A percentile compares a stretch with the other conserved stretches of the same genome.
phyloP scores from a whole-genome alignment of 139 green algal genomes.

The Gonium pectorale region DNA sequence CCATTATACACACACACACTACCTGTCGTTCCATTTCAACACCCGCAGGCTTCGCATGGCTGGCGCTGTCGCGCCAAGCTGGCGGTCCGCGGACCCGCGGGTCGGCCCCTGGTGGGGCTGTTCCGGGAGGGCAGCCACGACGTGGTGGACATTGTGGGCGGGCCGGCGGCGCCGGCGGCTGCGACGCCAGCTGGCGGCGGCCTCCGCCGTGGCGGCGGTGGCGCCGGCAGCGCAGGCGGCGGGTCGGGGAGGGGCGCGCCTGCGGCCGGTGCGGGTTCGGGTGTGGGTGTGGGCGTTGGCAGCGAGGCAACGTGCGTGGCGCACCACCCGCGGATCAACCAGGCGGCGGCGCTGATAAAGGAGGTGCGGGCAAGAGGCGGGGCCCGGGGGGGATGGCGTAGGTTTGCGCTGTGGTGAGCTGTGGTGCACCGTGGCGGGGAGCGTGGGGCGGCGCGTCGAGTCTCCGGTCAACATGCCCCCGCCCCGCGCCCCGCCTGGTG shows the following conservation, averaged over 20 bases:
- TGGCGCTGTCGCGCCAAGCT: slow-evolving; percentile 74
- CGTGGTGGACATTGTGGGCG: slow-evolving; percentile 54
- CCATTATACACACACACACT: not conserved
- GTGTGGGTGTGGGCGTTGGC: not conserved
- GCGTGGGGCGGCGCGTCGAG: no score
- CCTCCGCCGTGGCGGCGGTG: not conserved
- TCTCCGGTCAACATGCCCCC: no score
- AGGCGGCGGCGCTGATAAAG: slow-evolving; percentile 59
- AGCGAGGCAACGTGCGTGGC: no score
- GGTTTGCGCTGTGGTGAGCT: no score
- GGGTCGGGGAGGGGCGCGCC: not conserved
- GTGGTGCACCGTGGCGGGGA: no score
- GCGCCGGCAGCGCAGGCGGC: not conserved
- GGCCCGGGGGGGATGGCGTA: no score
- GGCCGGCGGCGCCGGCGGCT: not conserved
- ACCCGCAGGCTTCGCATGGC: slow-evolving; percentile 13
- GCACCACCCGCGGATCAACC: slow-evolving; percentile 75
- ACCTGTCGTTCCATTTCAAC: no score
- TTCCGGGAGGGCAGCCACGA: slow-evolving; percentile 64
- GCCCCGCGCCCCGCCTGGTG: no score
- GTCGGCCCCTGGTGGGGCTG: slow-evolving; percentile 52
- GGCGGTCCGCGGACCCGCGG: slow-evolving; percentile 57
- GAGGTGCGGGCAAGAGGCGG: slow-evolving; percentile 2
- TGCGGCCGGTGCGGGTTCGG: not conserved
- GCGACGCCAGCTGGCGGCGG: not conserved